Evolutionary conservation across 805 yeast species (phyloP), one percentile per base, ranked within the genome.

Genomic region (Geotrichum ghanense): DNA sequence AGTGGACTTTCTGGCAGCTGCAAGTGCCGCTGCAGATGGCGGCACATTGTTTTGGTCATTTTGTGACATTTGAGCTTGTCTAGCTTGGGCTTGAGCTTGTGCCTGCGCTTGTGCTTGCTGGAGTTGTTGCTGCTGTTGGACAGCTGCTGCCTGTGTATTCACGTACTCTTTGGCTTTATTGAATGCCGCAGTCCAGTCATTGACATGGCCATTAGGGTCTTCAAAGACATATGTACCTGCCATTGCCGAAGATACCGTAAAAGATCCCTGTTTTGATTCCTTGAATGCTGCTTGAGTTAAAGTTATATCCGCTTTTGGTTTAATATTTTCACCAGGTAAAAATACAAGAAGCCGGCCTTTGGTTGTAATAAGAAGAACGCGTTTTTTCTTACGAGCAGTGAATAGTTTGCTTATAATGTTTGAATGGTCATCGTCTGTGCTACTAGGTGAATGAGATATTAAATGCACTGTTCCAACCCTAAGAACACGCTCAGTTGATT

Each of bases 401-500:
- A 64, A 61, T 34, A 65, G 50, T 51, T 61, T 61, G 22, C 61
- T 43, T 19, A 65, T 45, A 44, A 59, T 45, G 39, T 56, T 51
- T 17, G 50, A 48, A 9, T 50, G 39, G n/a, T 49, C 48, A 35
- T 48, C 54, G 26, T 49, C 53, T 20, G 24, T 23, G 35, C 24
- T 12, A 12, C 46, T 17, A 7, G 53, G 17, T 3, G 48, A 14
- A 12, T 45, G 50, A 23, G 49, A 34, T 12, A 50, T 16, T 3
- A 63, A 57, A 19, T 45, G 31, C 2, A 71, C 72, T 2, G 66
- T 63, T 1, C 77, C 79, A 9, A 70, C 52, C 45, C 66, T 67
- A 46, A 74, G 49, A 4, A 76, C 64, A 41, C 80, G 64, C 57
- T 76, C 81, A 34, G 71, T 70, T 6, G 67, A 60, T 45, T 68